These are phyloP conservation scores for Cryptococcus amylolentus DNA, from an alignment of 1,284 basidiomycete species.

Conservation along the genomic window DNA sequence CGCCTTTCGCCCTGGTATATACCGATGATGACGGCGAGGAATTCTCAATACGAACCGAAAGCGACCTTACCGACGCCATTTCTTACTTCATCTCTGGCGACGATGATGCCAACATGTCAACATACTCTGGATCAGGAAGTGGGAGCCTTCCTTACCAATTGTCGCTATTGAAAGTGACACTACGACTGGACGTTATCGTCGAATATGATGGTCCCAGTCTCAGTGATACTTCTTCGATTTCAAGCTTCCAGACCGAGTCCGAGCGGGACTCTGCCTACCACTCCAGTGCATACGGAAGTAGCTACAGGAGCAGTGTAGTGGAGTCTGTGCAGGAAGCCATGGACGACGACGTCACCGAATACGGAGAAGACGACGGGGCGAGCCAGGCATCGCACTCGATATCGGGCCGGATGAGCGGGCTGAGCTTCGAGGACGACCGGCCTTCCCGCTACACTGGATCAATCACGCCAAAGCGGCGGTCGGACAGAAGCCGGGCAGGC, in stretches of 20 bases:
- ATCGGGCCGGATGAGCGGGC: neutral
- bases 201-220: constrained; percentile 88
- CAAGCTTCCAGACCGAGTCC: constrained; percentile 38
- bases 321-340: constrained; percentile 1
- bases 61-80: constrained; percentile 77
- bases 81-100: constrained; percentile 68
- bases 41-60: constrained; percentile 64
- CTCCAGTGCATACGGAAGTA: constrained; percentile 16
- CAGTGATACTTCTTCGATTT: constrained; percentile 76
- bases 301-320: constrained; percentile 1
- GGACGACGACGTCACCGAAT: constrained; percentile 4
- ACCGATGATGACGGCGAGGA: constrained; percentile 80
- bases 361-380: constrained; percentile 2
- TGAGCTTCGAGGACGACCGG: neutral
- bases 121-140: constrained; percentile 52
- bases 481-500: neutral
- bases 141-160: constrained; percentile 4
- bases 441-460: constrained; percentile 2
- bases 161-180: constrained; percentile 59
- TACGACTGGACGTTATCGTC: constrained; percentile 69
- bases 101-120: constrained; percentile 69
- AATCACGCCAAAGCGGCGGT: constrained; percentile 5
- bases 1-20: constrained; percentile 69
- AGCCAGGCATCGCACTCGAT: constrained; percentile 1
- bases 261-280: constrained; percentile 13